These are phyloP conservation scores for Ogataea dorogensis DNA, from an alignment of 805 yeast species.

Conservation along the genomic window DNA sequence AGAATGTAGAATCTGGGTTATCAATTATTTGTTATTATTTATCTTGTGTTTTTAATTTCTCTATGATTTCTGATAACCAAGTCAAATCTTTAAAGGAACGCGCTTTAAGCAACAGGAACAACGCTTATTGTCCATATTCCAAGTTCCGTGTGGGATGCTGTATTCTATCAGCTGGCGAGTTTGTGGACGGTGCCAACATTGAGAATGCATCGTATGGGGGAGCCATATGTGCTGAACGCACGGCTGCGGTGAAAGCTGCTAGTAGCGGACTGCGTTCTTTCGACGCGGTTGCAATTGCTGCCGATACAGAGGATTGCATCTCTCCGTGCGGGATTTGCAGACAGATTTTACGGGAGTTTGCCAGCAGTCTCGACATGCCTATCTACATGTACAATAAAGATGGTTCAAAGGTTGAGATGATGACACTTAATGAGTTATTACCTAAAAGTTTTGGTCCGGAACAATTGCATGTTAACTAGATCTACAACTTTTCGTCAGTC, in stretches of 20 bases:
- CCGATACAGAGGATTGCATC: conserved; percentile 57
- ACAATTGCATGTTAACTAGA: conserved; percentile 36
- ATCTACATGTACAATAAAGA: conserved; percentile 66
- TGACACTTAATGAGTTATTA: conserved; percentile 59
- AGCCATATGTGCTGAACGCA: conserved; percentile 73
- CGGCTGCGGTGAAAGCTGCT: conserved; percentile 59
- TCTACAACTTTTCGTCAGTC: background rate
- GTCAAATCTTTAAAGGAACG: conserved; percentile 16
- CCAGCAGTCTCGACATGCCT: conserved; percentile 43
- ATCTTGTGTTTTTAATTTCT: too few species aligned
- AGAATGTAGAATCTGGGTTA: too few species aligned
- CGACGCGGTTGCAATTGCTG: conserved; percentile 64
- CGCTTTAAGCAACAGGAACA: conserved; percentile 26
- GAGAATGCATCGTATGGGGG: conserved; percentile 91
- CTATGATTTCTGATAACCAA: conserved; percentile 13
- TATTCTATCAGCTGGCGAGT: conserved; percentile 47
- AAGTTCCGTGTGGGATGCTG: conserved; percentile 84
- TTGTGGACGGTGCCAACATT: conserved; percentile 75
- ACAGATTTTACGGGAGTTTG: conserved; percentile 84
- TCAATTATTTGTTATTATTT: too few species aligned
- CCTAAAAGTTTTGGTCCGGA: conserved; percentile 91
- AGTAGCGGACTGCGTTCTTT: conserved; percentile 41
- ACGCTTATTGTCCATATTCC: conserved; percentile 70
- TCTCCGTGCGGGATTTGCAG: conserved; percentile 96
- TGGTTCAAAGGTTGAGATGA: conserved; percentile 45